phyloP scores from a whole-genome alignment of 2,329 filamentous ascomycete species.

The Lecanicillium sp. region DNA sequence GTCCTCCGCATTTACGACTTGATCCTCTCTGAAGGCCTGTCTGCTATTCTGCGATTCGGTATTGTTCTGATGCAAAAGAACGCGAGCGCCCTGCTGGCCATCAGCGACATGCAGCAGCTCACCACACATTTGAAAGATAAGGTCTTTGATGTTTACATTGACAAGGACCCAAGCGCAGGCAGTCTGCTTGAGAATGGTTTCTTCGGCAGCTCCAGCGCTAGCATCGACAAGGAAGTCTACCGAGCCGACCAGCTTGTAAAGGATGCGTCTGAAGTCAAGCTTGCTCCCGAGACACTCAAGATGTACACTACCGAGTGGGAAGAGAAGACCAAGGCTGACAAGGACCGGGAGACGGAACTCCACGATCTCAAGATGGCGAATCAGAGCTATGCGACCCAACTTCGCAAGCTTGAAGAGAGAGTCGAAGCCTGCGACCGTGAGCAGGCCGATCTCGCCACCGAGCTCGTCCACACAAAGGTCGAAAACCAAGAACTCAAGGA shows the following conservation, averaged over 20 bases:
- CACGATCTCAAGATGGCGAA: conserved; percentile 65
- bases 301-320: conserved; percentile 85
- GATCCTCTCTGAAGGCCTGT: conserved; percentile 86
- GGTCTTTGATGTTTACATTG: conserved; percentile 94
- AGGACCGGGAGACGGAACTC: conserved; percentile 75
- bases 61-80: conserved; percentile 97
- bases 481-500: conserved; percentile 87
- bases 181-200: conserved; percentile 95
- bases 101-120: conserved; percentile 86
- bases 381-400: conserved; percentile 60
- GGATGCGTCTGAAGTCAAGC: conserved; percentile 82
- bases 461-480: conserved; percentile 86
- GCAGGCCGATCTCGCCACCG: conserved; percentile 83
- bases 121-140: conserved; percentile 90
- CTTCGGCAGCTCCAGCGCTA: conserved; percentile 87
- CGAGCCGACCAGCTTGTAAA: conserved; percentile 88
- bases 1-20: conserved; percentile 95
- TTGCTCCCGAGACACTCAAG: conserved; percentile 76
- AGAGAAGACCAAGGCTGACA: conserved; percentile 76
- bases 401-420: conserved; percentile 82
- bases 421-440: conserved; percentile 85
- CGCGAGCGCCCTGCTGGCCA: conserved; percentile 64
- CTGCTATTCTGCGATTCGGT: conserved; percentile 90
- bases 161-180: conserved; percentile 84
- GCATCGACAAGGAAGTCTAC: conserved; percentile 90